phyloP scores from a whole-genome alignment of 2,329 filamentous ascomycete species.

The Diaporthe helianthi region DNA sequence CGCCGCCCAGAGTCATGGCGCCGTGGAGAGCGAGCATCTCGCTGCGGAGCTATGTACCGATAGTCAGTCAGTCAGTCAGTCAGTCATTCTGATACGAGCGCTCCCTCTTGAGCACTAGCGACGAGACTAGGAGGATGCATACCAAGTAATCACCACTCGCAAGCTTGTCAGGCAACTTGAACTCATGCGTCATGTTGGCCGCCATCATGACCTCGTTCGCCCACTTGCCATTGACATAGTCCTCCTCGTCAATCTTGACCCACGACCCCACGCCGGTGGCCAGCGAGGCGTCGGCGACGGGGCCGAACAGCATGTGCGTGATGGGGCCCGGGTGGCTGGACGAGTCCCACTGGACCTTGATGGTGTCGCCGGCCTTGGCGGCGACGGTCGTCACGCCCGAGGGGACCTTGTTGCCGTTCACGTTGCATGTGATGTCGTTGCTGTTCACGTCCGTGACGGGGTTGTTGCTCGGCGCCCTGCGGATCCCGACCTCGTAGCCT shows the following conservation, averaged over 20 bases:
- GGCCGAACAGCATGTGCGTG: slow-evolving; percentile 16
- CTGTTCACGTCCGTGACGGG: slow-evolving; percentile 60
- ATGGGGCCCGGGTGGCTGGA: slow-evolving; percentile 8
- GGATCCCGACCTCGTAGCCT: slow-evolving; percentile 11
- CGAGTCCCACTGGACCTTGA: slow-evolving; percentile 20
- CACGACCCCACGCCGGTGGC: background rate
- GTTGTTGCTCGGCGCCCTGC: slow-evolving; percentile 54
- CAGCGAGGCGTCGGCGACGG: slow-evolving; percentile 1
- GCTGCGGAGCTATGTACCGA: slow-evolving; percentile 42
- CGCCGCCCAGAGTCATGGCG: slow-evolving; percentile 42
- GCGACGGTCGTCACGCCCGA: slow-evolving; percentile 10
- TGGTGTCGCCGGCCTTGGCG: background rate
- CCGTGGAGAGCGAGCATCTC: slow-evolving; percentile 50
- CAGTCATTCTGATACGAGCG: too few species aligned
- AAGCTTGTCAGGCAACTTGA: slow-evolving; percentile 41
- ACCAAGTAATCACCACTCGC: slow-evolving; percentile 50
- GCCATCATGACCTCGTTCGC: slow-evolving; percentile 18
- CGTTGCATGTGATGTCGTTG: slow-evolving; percentile 63
- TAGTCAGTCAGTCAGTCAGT: background rate
- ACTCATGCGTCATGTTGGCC: slow-evolving; percentile 34
- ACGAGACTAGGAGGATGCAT: background rate
- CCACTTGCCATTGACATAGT: slow-evolving; percentile 3
- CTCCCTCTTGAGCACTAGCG: too few species aligned
- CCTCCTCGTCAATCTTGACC: slow-evolving; percentile 12
- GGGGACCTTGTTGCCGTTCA: slow-evolving; percentile 46